Evolutionary conservation across 148 eudicot genomes (phyloP), one percentile per base, ranked within the genome.

Genomic region (Fagopyrum homotropicum): DNA sequence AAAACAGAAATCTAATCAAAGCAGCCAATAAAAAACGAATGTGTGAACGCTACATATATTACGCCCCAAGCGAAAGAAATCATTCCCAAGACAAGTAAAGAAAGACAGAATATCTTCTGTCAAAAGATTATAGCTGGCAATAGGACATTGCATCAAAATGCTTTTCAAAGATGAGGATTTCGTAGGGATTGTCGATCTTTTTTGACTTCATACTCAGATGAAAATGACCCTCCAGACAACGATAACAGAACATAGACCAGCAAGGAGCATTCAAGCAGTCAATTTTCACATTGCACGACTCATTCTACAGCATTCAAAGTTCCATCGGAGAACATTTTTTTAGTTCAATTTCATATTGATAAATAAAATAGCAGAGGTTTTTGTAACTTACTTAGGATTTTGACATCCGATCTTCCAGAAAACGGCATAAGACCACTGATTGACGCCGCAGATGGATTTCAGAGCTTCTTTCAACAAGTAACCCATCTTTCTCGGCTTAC

Each of bases 351-450:
- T 35, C 14, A 11, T 40, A 35, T 15, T 66, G 9, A 66, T 2
- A 14, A 66, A 66, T 14, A 66, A 2, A 66, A 15, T 0, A 43
- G 5, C 71, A 40, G 71, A 14, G 69, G 69, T 14, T 63, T 29
- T 63, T 63, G 69, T 2, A 71, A 79, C 97, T 80, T 84, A 95
- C 98, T 86, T 90, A 69, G 97, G 96, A 72, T 95, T 95, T 89
- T 90, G 97, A 75, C 81, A 83, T 46, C 93, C 98, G 74, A 92
- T 82, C 87, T 92, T 95, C 98, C 98, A 95, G 78, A 92, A 92
- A 84, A 94, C 86, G 71, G 98, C 98, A 81, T 95, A 95, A 84
- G 88, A 85, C 98, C 98, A 95, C 76, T 88, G 96, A 69, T 90
- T 88, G 46, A 90, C 92, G 47, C 97, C 97, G 76, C 98, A 95